Base-by-base conservation (phyloP, 352 stramenopile genomes). In the Phytopythium vexans region DNA sequence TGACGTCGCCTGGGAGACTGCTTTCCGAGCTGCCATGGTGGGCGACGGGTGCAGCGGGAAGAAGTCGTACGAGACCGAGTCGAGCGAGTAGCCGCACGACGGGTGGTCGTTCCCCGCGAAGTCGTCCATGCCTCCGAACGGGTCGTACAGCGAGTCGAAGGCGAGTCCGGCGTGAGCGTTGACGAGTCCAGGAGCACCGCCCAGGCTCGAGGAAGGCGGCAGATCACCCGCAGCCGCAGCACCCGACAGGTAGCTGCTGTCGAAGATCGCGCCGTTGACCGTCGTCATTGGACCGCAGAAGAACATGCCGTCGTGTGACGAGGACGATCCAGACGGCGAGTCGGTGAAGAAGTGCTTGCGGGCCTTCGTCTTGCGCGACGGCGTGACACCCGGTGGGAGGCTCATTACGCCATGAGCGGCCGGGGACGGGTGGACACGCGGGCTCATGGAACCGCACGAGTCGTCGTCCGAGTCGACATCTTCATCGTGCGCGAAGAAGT, bases 401-500 rank as follows among this genome's bases (percentile, higher is more conserved):
- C 21, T 27, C 21, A 27, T 27, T 27, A 27, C 21, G 1, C 21
- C 21, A 27, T 27, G 21, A 63, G 44, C 60, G 54, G 36, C 69
- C 49, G 41, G 33, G 21, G 40, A 67, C 45, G 38, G 58, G 36
- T 54, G 49, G 27, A 68, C 54, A 6, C 58, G 52, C 12, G 68
- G 65, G 52, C 64, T 74, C 58, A 67, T 58, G 6, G 68, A 77
- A 12, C 65, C 62, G 21, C 65, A 72, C 41, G 68, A 77, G 54
- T 77, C 68, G 47, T 77, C 68, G 52, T 87, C 76, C 60, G 77
- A 84, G 60, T 81, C 77, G 54, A 70, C 64, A 52, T 80, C 60
- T 36, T 88, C 72, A 32, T 82, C 69, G 41, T 68, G 36, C 7
- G 46, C 21, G 58, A 77, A 77, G 58, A 77, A 77, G 44, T 74